Conservation (phyloP, 371 early-diverging fungal genomes). For the Mortierella sp. region DNA sequence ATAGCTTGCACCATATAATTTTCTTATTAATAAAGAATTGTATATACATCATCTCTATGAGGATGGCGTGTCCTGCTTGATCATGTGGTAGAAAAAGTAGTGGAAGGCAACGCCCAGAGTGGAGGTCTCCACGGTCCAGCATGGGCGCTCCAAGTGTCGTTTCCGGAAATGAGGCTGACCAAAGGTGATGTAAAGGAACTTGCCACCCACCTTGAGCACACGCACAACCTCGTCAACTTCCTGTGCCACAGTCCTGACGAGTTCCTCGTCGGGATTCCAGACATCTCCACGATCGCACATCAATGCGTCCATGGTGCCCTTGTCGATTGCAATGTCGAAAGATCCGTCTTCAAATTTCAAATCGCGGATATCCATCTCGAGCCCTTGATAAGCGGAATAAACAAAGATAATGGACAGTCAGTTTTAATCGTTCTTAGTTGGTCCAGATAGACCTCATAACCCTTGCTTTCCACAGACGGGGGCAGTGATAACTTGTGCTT, state of each 20-base stretch:
- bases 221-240: constrained; percentile 85
- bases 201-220: constrained; percentile 82
- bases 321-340: constrained; percentile 88
- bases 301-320: constrained; percentile 90
- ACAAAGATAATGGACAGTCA: not conserved
- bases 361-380: constrained; percentile 86
- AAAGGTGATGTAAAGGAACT: constrained; percentile 91
- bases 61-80: constrained; percentile 29
- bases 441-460: not conserved
- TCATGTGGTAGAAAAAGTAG: constrained; percentile 82
- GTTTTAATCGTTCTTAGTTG: no score
- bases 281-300: constrained; percentile 90
- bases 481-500: constrained; percentile 24
- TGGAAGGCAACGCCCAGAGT: constrained; percentile 81
- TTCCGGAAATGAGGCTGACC: constrained; percentile 93
- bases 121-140: constrained; percentile 75
- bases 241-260: constrained; percentile 72
- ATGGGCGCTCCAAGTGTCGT: constrained; percentile 77
- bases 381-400: constrained; percentile 63
- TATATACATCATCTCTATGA: not conserved
- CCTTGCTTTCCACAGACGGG: not conserved
- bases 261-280: constrained; percentile 87
- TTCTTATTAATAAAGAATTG: not conserved
- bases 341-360: constrained; percentile 69
- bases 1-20: not conserved